Evolutionary conservation across 371 early-diverging fungal species (phyloP), one percentile per base, ranked within the genome.

Genomic region (Phascolomyces articulosus): DNA sequence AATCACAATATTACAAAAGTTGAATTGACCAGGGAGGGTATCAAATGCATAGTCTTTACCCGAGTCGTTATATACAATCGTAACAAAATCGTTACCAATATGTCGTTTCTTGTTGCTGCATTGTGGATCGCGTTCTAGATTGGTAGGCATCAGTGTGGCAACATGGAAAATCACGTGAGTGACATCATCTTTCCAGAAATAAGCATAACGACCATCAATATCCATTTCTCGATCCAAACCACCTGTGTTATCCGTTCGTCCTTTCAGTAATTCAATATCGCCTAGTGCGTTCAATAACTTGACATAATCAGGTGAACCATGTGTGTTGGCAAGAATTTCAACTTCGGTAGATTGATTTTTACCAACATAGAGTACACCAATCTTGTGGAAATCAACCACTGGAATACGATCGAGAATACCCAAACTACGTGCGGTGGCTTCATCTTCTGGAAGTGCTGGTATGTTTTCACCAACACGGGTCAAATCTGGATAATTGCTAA

Each of bases 61-160:
- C 21, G 92, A 90, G 67, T 98, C 97, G 68, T 96, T 95, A 70
- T 91, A 98, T 16, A 97, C 91, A 64, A 98, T 90, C 29, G 90
- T 86, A 34, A 97, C 94, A 80, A 87, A 97, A 72, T 97, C 96
- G 71, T 98, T 98, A 47, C 97, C 98, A 60, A 98, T 93, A 72
- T 97, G 97, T 21, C 96, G 83, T 78, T 98, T 98, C 72, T 98
- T 98, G 48, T 77, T 79, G 49, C 85, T 88, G 72, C 91, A 89
- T 51, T 84, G 81, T 20, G 90, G 89, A 74, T 97, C 96, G 23
- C 83, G 82, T 16, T 83, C 80, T 9, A 85, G 65, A 34, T 87
- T 72, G 0, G 89, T 93, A 0, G 98, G 98, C 97, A 98, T 97
- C 75, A 98, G 81, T 7, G 96, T 96, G 16, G 96, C 90, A 6